Percentiles rank a stretch among this genome's conserved stretches.
These are phyloP conservation scores for Furcasterigmium furcatum DNA, from an alignment of 2,329 filamentous ascomycete genomes.

Conservation along the genomic window DNA sequence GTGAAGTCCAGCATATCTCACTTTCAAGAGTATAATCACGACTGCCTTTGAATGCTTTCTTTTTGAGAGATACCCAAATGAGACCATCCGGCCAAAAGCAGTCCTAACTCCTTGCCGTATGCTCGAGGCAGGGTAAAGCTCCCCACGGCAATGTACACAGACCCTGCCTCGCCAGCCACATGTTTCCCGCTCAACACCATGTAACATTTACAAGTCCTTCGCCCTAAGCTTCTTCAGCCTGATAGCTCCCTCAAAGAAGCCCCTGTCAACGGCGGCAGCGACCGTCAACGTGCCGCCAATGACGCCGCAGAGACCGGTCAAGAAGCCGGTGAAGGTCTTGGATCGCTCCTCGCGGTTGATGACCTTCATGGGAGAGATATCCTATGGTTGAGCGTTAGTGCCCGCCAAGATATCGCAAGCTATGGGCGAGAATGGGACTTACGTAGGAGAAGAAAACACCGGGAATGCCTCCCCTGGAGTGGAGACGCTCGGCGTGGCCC, in stretches of 20 bases:
- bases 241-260: slow-evolving; percentile 82
- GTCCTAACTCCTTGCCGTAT: slow-evolving; percentile 14
- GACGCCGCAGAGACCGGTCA: slow-evolving; percentile 91
- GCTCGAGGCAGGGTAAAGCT: slow-evolving; percentile 7
- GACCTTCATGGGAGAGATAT: slow-evolving; percentile 99
- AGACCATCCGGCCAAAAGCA: slow-evolving; percentile 5
- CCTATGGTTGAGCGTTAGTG: slow-evolving; percentile 45
- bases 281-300: slow-evolving; percentile 95
- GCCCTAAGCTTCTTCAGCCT: slow-evolving; percentile 82
- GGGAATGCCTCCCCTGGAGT: slow-evolving; percentile 88
- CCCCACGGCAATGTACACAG: slow-evolving; percentile 7
- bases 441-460: slow-evolving; percentile 98
- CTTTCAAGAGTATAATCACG: background rate
- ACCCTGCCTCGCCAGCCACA: background rate
- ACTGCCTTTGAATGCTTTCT: no score
- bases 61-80: background rate
- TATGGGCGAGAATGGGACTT: slow-evolving; percentile 47
- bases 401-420: background rate
- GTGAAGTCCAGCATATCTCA: no score
- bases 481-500: slow-evolving; percentile 87
- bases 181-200: background rate
- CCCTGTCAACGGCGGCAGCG: slow-evolving; percentile 87
- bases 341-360: slow-evolving; percentile 89
- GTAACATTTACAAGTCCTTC: slow-evolving; percentile 50
- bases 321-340: slow-evolving; percentile 88